These are phyloP conservation scores for Penicillium goetzii DNA, from an alignment of 495 filamentous ascomycete species.

Conservation along the genomic window DNA sequence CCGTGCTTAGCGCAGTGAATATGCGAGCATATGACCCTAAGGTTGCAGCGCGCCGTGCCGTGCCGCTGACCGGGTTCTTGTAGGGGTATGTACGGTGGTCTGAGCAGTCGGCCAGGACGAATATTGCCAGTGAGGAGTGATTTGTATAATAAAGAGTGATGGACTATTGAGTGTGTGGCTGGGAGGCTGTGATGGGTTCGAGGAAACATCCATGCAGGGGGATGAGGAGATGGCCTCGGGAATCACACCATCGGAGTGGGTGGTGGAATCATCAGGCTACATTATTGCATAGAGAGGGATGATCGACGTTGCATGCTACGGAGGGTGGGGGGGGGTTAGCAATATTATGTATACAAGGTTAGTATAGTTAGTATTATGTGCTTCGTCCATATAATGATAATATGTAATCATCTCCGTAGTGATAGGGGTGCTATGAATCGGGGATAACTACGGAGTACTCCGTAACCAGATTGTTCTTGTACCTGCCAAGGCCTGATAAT, in stretches of 20 bases:
- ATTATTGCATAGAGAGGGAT: neutral
- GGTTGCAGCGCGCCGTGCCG: slow-evolving; percentile 2
- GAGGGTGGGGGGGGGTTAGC: neutral
- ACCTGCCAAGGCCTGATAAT: neutral
- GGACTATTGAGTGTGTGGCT: neutral
- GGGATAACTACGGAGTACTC: neutral
- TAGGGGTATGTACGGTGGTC: neutral
- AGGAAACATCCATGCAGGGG: neutral
- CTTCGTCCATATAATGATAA: neutral
- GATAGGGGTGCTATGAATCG: too few relatives aligned
- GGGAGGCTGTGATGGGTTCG: neutral
- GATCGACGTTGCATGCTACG: neutral
- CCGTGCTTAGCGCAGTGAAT: neutral
- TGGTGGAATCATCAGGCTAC: neutral
- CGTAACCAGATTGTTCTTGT: neutral
- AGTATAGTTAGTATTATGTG: neutral
- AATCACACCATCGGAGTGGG: slow-evolving; percentile 1
- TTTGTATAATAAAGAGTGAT: neutral
- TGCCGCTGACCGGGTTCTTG: neutral
- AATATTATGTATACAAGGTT: neutral
- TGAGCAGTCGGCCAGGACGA: neutral
- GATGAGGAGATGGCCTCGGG: neutral
- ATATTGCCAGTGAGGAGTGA: neutral
- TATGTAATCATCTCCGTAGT: too few relatives aligned
- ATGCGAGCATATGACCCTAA: neutral